A percentile compares a stretch with the other conserved stretches of the same genome.
Evolutionary conservation across 2,329 filamentous ascomycete genomes (phyloP).

Genomic region (Triangularia verruculosa): DNA sequence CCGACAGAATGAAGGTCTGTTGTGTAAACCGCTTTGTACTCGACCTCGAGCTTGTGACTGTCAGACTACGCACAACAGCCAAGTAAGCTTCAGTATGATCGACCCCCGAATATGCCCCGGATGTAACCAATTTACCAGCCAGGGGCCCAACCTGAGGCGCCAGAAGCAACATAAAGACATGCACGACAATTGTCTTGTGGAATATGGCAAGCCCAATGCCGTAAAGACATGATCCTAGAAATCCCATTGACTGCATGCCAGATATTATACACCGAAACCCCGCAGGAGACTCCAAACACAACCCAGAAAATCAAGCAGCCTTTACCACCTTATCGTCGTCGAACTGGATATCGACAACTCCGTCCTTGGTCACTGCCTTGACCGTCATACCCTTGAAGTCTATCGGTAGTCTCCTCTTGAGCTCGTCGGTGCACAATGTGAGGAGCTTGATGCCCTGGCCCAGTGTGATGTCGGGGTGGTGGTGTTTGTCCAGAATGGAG

Average conservation of each 20-base stretch:
- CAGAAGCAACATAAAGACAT: neutral
- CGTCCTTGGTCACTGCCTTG: slow-evolving; percentile 93
- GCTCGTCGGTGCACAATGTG: slow-evolving; percentile 91
- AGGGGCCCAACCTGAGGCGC: slow-evolving; percentile 15
- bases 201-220: slow-evolving; percentile 1
- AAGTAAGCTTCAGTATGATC: slow-evolving; percentile 15
- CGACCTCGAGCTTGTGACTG: too few relatives aligned
- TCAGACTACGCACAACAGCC: neutral
- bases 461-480: slow-evolving; percentile 88
- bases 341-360: slow-evolving; percentile 79
- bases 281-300: slow-evolving; percentile 8
- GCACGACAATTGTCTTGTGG: neutral
- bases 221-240: neutral
- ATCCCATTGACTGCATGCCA: slow-evolving; percentile 12
- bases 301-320: slow-evolving; percentile 45
- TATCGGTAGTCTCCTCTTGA: slow-evolving; percentile 94
- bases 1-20: too few relatives aligned
- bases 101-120: slow-evolving; percentile 5
- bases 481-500: slow-evolving; percentile 96
- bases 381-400: slow-evolving; percentile 98
- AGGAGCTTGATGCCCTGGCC: slow-evolving; percentile 90
- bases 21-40: too few relatives aligned
- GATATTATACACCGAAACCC: slow-evolving; percentile 29
- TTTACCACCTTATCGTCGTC: slow-evolving; percentile 74
- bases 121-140: slow-evolving; percentile 10